A percentile compares a stretch with the other conserved stretches of the same genome.
Conservation (phyloP, 2,329 filamentous ascomycete species). For the Pyricularia sp. region DNA sequence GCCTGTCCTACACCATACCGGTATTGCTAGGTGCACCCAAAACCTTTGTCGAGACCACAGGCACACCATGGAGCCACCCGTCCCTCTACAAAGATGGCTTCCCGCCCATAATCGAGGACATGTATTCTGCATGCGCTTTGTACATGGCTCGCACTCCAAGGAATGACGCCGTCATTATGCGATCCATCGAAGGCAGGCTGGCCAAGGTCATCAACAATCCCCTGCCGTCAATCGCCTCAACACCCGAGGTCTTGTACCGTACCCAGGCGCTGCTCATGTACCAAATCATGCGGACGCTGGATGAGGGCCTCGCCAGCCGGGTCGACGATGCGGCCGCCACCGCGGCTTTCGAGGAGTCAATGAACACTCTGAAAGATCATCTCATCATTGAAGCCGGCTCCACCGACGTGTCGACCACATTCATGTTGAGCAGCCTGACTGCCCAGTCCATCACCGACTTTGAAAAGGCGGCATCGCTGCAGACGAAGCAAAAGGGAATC, state of each 20-base stretch:
- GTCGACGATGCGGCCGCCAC: slow-evolving; percentile 20
- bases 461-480: slow-evolving; percentile 15
- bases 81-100: slow-evolving; percentile 40
- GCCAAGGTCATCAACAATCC: slow-evolving; percentile 30
- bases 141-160: slow-evolving; percentile 37
- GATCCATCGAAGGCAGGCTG: slow-evolving; percentile 34
- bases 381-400: slow-evolving; percentile 10
- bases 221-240: slow-evolving; percentile 13
- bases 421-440: neutral
- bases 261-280: slow-evolving; percentile 34
- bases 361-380: slow-evolving; percentile 21
- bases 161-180: slow-evolving; percentile 38
- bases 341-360: slow-evolving; percentile 21
- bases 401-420: neutral
- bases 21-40: slow-evolving; percentile 38
- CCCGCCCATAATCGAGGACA: slow-evolving; percentile 43
- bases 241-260: slow-evolving; percentile 24
- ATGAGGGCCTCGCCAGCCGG: slow-evolving; percentile 27
- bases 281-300: slow-evolving; percentile 34
- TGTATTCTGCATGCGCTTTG: slow-evolving; percentile 41
- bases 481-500: slow-evolving; percentile 5
- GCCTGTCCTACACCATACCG: slow-evolving; percentile 34
- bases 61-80: slow-evolving; percentile 44
- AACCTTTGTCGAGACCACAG: slow-evolving; percentile 37
- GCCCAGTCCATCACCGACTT: neutral